These are phyloP conservation scores for Fusarium penzigii DNA, from an alignment of 2,329 filamentous ascomycete genomes.

Conservation along the genomic window DNA sequence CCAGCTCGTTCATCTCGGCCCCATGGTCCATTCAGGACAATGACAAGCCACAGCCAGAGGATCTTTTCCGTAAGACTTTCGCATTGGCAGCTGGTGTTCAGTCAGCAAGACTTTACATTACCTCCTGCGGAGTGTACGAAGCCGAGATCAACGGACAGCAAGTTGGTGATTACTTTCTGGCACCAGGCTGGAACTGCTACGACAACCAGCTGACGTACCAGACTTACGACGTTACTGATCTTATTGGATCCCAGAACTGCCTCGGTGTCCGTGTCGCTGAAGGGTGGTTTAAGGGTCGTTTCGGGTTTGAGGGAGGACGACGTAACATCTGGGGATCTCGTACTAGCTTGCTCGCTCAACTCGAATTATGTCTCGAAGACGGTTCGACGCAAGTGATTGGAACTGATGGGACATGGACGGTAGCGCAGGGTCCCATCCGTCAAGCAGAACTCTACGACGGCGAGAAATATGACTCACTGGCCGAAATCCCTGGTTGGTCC, in stretches of 20 bases:
- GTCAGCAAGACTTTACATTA: conserved; percentile 42
- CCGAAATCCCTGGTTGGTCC: conserved; percentile 23
- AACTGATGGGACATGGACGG: conserved; percentile 43
- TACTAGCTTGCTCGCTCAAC: conserved; percentile 40
- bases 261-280: conserved; percentile 40
- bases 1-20: conserved; percentile 13
- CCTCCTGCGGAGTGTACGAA: conserved; percentile 47
- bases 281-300: conserved; percentile 49
- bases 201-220: conserved; percentile 50
- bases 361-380: conserved; percentile 39
- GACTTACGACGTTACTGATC: conserved; percentile 50
- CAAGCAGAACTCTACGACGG: conserved; percentile 53
- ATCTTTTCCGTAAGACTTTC: conserved; percentile 20
- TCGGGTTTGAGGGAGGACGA: conserved; percentile 30
- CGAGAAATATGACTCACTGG: conserved; percentile 48
- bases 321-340: conserved; percentile 40
- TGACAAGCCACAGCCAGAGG: conserved; percentile 17
- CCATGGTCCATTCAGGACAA: conserved; percentile 16
- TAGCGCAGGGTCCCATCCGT: conserved; percentile 34
- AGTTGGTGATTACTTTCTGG: conserved; percentile 44
- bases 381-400: conserved; percentile 29
- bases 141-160: conserved; percentile 44
- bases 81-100: neutral
- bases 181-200: conserved; percentile 56
- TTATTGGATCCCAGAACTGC: conserved; percentile 31